Evolutionary conservation across 75 land plant species (phyloP), one percentile per base, ranked within the genome.

Genomic region (Adiantum capillusveneris): DNA sequence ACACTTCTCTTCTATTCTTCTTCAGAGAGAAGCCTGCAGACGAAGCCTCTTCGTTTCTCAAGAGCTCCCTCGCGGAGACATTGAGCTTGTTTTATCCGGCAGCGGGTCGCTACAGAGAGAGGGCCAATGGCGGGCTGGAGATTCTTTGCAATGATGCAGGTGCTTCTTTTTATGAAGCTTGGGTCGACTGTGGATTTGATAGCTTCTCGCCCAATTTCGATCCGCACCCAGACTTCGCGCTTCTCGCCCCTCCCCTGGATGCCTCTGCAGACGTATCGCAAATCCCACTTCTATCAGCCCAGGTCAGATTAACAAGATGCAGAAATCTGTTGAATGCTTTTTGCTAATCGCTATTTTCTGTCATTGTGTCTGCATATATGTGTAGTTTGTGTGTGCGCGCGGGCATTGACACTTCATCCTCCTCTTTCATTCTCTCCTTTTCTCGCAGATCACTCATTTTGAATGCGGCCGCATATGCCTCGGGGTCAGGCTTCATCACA

Each of bases 381-480:
- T n/a, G n/a, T n/a, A n/a, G n/a, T n/a, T n/a, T n/a, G n/a, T n/a
- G n/a, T n/a, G n/a, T n/a, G n/a, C n/a, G n/a, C n/a, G n/a, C n/a
- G n/a, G n/a, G n/a, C 9, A 9, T 34, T 46, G 49, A 5, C 49
- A 17, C 21, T n/a, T 17, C 49, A 2, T 14, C 17, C 49, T 20
- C 14, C 49, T 46, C 49, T 20, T 46, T 46, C 49, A 7, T 17
- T n/a, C 49, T 46, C 17, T 20, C n/a, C 2, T 14, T 14, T 14
- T 2, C 49, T 46, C 21, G 21, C 67, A 70, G 74, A 18, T 71
- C 31, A 71, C 68, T 21, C 54, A 67, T 28, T 71, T 71, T 18
- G 31, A 44, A 37, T 64, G 74, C 44, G 74, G 74, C 6, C 60
- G 68, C n/a, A 57, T 37, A 43, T 37, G 36, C 28, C 1, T 71